Evolutionary conservation across 768 basidiomycete species (phyloP).

Genomic region (Mycena vitilis): DNA sequence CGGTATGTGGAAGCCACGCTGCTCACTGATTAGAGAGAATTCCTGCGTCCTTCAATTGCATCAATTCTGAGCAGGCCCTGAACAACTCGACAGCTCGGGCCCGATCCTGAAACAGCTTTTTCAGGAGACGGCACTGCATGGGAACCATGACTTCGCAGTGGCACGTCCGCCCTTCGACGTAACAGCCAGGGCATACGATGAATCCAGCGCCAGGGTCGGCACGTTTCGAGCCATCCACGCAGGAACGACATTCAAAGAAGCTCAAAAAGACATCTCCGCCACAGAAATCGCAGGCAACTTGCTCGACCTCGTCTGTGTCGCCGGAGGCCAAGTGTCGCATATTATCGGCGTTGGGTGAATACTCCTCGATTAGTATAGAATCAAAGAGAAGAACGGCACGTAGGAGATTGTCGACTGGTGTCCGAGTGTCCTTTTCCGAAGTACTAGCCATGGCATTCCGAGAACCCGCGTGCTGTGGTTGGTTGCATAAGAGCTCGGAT

Average conservation of each 20-base stretch:
- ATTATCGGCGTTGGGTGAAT: conserved; percentile 41
- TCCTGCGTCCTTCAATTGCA: not conserved
- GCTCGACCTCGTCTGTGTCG: conserved; percentile 35
- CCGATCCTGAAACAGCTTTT: conserved; percentile 56
- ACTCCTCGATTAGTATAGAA: conserved; percentile 31
- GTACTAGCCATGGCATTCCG: conserved; percentile 8
- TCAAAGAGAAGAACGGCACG: conserved; percentile 33
- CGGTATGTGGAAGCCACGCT: not conserved
- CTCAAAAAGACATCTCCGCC: conserved; percentile 85
- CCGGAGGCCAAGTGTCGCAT: conserved; percentile 12
- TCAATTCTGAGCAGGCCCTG: conserved; percentile 1
- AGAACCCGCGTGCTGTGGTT: conserved; percentile 1
- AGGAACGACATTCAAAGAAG: conserved; percentile 76
- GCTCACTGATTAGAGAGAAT: conserved; percentile 8
- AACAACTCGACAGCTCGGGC: conserved; percentile 44
- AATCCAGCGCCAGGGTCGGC: conserved; percentile 54
- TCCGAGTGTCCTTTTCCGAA: conserved; percentile 19
- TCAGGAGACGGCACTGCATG: conserved; percentile 65
- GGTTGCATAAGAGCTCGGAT: conserved; percentile 4
- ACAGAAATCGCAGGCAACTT: conserved; percentile 80
- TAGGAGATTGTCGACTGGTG: conserved; percentile 12
- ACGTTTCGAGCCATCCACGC: conserved; percentile 43
- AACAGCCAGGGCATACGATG: conserved; percentile 77
- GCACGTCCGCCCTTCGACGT: conserved; percentile 83
- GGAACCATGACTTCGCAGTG: conserved; percentile 70